These are phyloP conservation scores for Ustilago sp. DNA, from an alignment of 1,284 basidiomycete genomes.

Conservation along the genomic window DNA sequence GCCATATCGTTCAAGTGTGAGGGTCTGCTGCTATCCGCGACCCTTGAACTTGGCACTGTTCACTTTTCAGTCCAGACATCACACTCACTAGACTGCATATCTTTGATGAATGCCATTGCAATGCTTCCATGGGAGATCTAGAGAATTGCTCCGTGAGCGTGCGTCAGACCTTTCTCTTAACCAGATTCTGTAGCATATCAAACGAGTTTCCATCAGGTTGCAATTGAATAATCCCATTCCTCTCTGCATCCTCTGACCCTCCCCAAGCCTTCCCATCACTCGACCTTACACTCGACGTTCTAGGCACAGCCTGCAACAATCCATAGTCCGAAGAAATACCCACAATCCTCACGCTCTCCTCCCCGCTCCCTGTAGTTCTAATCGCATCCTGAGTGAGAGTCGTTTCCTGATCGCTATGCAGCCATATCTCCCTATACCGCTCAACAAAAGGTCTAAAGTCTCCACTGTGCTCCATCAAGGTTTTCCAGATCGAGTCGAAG, in stretches of 20 bases:
- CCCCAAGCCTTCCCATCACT: slow-evolving; percentile 55
- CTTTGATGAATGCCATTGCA: neutral
- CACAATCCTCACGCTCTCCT: slow-evolving; percentile 77
- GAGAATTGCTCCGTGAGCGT: neutral
- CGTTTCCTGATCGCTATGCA: slow-evolving; percentile 77
- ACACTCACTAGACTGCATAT: neutral
- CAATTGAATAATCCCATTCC: slow-evolving; percentile 72
- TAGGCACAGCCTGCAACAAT: slow-evolving; percentile 82
- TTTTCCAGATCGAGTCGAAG: slow-evolving; percentile 84
- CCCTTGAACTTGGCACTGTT: neutral
- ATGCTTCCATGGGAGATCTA: neutral
- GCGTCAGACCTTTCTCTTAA: slow-evolving; percentile 75
- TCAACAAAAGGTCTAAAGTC: slow-evolving; percentile 67
- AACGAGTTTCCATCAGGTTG: slow-evolving; percentile 98
- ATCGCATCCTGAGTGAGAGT: slow-evolving; percentile 38
- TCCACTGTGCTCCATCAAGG: slow-evolving; percentile 74
- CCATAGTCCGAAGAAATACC: slow-evolving; percentile 91
- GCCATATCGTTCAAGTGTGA: no score
- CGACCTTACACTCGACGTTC: slow-evolving; percentile 37
- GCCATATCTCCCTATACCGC: slow-evolving; percentile 81
- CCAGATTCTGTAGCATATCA: slow-evolving; percentile 91
- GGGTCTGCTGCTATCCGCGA: no score
- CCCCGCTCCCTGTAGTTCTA: slow-evolving; percentile 7
- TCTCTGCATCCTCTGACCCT: slow-evolving; percentile 18
- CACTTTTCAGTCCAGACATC: neutral